Evolutionary conservation across 108 stramenopile genomes (phyloP), one percentile per base, ranked within the genome.

Genomic region (Tribonema minus): DNA sequence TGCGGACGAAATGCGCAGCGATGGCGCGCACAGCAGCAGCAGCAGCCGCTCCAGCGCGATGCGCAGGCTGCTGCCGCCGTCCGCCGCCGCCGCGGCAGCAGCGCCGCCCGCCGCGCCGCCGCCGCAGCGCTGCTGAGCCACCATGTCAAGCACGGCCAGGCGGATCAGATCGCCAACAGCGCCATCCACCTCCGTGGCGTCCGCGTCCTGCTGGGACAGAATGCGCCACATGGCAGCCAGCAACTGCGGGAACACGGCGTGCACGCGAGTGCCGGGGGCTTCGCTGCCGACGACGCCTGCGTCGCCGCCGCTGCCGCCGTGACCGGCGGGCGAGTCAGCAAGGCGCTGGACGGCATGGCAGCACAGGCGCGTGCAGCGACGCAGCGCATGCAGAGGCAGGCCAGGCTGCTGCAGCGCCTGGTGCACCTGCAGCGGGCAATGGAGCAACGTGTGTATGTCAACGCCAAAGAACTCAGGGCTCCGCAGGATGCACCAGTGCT

Each of bases 171-270:
- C 61, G 3, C 74, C 41, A 27, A 75, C 41, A 23, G 58, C 62
- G 20, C 35, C 37, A 3, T 65, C 37, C 62, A 40, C n/a, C n/a
- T n/a, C n/a, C n/a, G n/a, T n/a, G n/a, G n/a, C n/a, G n/a, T n/a
- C n/a, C n/a, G n/a, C n/a, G n/a, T n/a, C n/a, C n/a, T n/a, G n/a
- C n/a, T n/a, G n/a, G n/a, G n/a, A n/a, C n/a, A n/a, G n/a, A n/a
- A n/a, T n/a, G n/a, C n/a, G n/a, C n/a, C n/a, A n/a, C n/a, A n/a
- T 6, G 73, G 41, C 38, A 39, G 33, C 73, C 64, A 75, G 64
- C 64, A 75, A 0, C 63, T 60, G 2, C 34, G 73, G 73, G 64
- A 75, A 75, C 46, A 75, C 74, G 41, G 65, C 64, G 34, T 6
- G 1, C 58, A 26, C 20, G 58, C 23, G n/a, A 70, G 54, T 58